Base-by-base conservation (phyloP, 306 rosid genomes). In the Acacia acuminata region DNA sequence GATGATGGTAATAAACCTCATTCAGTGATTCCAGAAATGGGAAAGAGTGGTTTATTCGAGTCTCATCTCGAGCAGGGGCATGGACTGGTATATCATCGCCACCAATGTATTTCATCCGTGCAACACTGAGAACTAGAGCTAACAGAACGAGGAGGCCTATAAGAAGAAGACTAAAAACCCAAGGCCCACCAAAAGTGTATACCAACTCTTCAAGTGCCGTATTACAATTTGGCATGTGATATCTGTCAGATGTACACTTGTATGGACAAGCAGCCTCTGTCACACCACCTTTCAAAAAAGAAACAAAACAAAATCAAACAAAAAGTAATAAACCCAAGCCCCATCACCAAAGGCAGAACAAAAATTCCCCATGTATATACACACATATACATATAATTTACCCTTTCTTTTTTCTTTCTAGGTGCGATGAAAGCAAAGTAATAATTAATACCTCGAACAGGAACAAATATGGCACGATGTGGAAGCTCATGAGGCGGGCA, bases 121-220 rank as follows among this genome's bases (percentile, higher is more conserved):
- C 99, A 86, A 93, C 93, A 82, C 98, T 93, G 76, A 92, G 95
- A 86, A 93, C 98, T 76, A 90, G 81, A 82, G 99, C 96, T 82
- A 95, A 85, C 55, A 95, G 68, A 75, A 95, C 80, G 68, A 93
- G 99, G 81, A 95, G 87, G 78, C 91, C 90, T 64, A 93, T 64
- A 20, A 95, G 91, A 84, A 92, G 78, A 87, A 90, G 77, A 88
- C 94, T 91, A 70, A 96, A 96, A 51, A 87, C 64, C 98, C 98
- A 96, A 34, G 99, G 99, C 83, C 98, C 98, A 32, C 99, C 99
- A 89, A 96, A 94, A 80, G 99, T 96, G 84, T 92, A 92, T 48
- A 96, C 90, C 88, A 96, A 88, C 89, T 96, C 99, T 84, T 96
- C 99, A 81, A 96, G 94, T 38, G 98, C 91, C 1, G 99, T 96